These are phyloP conservation scores for Raddia guianensis DNA, from an alignment of 176 grass and related monocot genomes.

Conservation along the genomic window DNA sequence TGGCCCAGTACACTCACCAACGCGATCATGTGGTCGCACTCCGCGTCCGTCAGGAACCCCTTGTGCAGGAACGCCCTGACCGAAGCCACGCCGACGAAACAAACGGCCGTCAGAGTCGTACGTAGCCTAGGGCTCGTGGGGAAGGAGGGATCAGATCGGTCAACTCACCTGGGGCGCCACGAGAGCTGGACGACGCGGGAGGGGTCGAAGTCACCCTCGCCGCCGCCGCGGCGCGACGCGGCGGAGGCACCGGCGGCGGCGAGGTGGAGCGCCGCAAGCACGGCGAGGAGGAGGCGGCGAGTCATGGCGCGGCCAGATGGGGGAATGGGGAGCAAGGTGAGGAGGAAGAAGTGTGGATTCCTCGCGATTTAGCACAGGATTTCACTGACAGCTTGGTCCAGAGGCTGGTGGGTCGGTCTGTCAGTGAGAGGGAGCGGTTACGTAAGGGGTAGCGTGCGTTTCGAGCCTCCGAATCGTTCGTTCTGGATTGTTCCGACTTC, in stretches of 20 bases:
- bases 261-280: conserved; percentile 39
- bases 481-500: background rate
- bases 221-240: background rate
- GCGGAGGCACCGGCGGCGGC: background rate
- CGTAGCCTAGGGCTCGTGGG: background rate
- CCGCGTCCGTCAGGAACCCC: conserved; percentile 74
- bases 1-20: conserved; percentile 49
- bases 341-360: background rate
- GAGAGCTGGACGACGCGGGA: conserved; percentile 73
- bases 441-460: background rate
- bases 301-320: conserved; percentile 46
- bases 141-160: conserved; percentile 38
- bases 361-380: background rate
- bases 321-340: background rate
- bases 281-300: conserved; percentile 17
- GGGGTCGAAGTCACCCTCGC: conserved; percentile 51
- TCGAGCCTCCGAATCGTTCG: background rate
- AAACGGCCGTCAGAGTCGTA: conserved; percentile 20
- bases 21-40: conserved; percentile 79
- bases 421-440: background rate
- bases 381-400: background rate
- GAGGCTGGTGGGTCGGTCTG: background rate
- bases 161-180: conserved; percentile 82
- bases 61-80: conserved; percentile 77
- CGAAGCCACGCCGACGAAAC: background rate